Conservation (phyloP, 129 eudicot species). For the Calendula officinalis region DNA sequence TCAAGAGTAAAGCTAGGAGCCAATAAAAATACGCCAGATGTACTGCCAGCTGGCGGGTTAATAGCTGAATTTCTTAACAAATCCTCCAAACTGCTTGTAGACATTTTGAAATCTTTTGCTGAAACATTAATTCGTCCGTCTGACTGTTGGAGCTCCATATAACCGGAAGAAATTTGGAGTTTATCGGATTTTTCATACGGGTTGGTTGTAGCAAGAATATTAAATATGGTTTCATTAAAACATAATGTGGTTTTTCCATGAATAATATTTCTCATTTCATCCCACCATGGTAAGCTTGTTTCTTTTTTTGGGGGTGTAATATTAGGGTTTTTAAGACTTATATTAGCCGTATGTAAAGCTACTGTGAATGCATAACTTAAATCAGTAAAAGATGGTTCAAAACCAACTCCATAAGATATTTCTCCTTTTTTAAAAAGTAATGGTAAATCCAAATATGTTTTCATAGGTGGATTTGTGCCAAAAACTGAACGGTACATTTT, state of each 20-base stretch:
- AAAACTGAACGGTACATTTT: conserved; percentile 80
- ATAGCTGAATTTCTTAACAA: conserved; percentile 54
- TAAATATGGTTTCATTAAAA: conserved; percentile 64
- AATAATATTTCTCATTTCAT: conserved; percentile 91
- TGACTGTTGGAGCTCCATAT: conserved; percentile 83
- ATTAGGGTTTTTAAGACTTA: conserved; percentile 78
- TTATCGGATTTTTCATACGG: conserved; percentile 83
- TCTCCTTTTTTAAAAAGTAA: conserved; percentile 79
- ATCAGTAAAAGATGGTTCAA: conserved; percentile 88
- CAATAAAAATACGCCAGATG: conserved; percentile 62
- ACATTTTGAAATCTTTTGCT: conserved; percentile 80
- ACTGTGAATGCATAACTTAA: conserved; percentile 92
- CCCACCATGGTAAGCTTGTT: conserved; percentile 99
- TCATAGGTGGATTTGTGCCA: conserved; percentile 98
- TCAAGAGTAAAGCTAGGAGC: conserved; percentile 77
- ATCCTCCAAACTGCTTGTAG: conserved; percentile 87
- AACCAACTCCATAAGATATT: conserved; percentile 81
- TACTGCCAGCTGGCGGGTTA: conserved; percentile 54
- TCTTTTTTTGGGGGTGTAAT: conserved; percentile 80
- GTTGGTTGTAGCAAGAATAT: conserved; percentile 92
- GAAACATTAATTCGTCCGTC: conserved; percentile 80
- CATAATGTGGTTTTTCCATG: conserved; percentile 66
- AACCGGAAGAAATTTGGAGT: conserved; percentile 63
- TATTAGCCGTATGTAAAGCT: conserved; percentile 95
- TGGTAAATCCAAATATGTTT: conserved; percentile 82